Evolutionary conservation across 1,139 yeast species (phyloP).

Genomic region (Pneumocystis canis): DNA sequence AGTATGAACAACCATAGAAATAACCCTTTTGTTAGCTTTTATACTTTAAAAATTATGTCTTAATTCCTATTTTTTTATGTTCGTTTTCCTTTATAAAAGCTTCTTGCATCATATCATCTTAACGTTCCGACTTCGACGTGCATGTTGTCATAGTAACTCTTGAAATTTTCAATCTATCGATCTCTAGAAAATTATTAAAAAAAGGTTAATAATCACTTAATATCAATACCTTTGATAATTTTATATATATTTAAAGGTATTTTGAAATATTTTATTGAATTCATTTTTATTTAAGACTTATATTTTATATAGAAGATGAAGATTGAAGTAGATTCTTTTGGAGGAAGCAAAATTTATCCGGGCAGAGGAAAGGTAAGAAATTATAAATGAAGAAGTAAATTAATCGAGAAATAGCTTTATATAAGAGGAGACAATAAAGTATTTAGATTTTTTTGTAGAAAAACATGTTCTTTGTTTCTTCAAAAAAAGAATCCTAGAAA

Average conservation of each 20-base stretch:
- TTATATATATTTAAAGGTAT: not conserved
- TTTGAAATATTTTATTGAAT: not conserved
- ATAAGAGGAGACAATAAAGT: slow-evolving; percentile 99
- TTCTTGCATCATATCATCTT: not conserved
- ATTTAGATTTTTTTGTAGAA: slow-evolving; percentile 95
- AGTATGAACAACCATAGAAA: not conserved
- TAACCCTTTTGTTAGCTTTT: not conserved
- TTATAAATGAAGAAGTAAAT: not conserved
- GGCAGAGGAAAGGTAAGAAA: slow-evolving; percentile 37
- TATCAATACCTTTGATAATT: not conserved
- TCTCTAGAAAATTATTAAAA: not conserved
- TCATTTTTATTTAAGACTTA: not conserved
- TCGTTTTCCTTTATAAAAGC: not conserved
- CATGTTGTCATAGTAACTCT: not conserved
- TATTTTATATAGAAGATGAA: slow-evolving; percentile 45
- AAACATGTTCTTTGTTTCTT: slow-evolving; percentile 94
- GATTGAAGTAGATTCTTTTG: slow-evolving; percentile 99
- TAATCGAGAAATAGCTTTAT: slow-evolving; percentile 68
- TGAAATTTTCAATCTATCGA: not conserved
- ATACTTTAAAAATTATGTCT: not conserved
- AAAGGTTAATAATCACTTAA: not conserved
- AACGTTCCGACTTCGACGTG: not conserved
- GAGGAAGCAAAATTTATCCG: slow-evolving; percentile 99
- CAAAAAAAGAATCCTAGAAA: slow-evolving; percentile 99
- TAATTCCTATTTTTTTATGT: not conserved